Percentiles rank a stretch among this genome's conserved stretches.
These are phyloP conservation scores for Pseudocercospora musae DNA, from an alignment of 2,329 filamentous ascomycete species.

Conservation along the genomic window DNA sequence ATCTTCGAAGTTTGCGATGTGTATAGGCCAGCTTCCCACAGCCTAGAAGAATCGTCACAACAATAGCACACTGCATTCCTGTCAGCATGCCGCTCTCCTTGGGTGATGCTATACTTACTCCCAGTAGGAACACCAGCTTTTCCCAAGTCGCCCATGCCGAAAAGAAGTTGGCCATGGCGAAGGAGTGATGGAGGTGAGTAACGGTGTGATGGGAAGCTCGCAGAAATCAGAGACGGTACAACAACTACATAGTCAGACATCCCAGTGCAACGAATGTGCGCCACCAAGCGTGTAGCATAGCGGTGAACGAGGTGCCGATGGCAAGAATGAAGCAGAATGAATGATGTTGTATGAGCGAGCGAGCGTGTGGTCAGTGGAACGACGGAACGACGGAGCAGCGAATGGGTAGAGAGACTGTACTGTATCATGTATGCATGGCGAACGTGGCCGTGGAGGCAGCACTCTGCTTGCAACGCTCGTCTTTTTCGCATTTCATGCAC, in stretches of 20 bases:
- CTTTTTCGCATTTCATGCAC: slow-evolving; percentile 23
- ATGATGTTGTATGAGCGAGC: too few species aligned
- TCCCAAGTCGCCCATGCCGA: slow-evolving; percentile 74
- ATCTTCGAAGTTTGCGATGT: slow-evolving; percentile 42
- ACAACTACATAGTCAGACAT: too few species aligned
- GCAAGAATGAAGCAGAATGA: background rate
- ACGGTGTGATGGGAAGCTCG: background rate
- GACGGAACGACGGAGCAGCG: background rate
- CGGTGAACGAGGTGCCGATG: slow-evolving; percentile 12
- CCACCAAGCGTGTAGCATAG: slow-evolving; percentile 11
- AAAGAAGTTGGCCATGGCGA: slow-evolving; percentile 39
- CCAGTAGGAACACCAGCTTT: slow-evolving; percentile 69
- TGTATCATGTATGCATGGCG: too few species aligned
- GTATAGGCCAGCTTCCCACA: slow-evolving; percentile 59
- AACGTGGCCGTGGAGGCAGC: slow-evolving; percentile 12
- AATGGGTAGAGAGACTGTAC: slow-evolving; percentile 2
- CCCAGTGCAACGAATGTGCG: slow-evolving; percentile 17
- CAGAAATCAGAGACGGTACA: too few species aligned
- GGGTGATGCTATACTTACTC: slow-evolving; percentile 51
- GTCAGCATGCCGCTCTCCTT: slow-evolving; percentile 28
- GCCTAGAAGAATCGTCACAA: slow-evolving; percentile 65
- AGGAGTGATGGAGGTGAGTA: background rate
- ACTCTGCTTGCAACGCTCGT: slow-evolving; percentile 17
- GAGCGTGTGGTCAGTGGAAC: background rate
- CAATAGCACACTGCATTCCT: slow-evolving; percentile 58